phyloP scores from a whole-genome alignment of 208 protist species.

The Lotmaria passim region DNA sequence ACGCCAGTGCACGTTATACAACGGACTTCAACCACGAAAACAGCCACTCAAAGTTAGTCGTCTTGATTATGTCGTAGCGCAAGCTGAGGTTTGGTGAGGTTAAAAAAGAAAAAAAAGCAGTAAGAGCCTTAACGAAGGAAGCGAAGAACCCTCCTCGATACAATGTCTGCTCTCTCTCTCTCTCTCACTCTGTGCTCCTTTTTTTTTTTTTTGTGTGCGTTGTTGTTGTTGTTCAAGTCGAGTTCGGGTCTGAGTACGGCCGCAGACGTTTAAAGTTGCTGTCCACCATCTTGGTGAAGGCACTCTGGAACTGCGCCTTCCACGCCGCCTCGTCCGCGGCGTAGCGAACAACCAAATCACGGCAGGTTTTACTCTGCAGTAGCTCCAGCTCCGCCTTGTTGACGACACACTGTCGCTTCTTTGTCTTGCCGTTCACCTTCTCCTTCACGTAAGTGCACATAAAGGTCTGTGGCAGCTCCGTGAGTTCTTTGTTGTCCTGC shows the following conservation, averaged over 20 bases:
- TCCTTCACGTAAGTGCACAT: conserved; percentile 52
- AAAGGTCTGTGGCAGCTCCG: conserved; percentile 59
- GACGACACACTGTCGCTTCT: conserved; percentile 59
- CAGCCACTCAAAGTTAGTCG: no score
- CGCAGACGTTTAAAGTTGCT: conserved; percentile 78
- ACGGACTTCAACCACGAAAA: no score
- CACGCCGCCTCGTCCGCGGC: conserved; percentile 69
- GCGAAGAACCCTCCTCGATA: no score
- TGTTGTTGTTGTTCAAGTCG: no score
- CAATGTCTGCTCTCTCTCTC: no score
- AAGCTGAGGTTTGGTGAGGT: no score
- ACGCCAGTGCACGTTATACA: no score
- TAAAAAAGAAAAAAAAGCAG: no score
- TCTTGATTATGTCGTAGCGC: no score
- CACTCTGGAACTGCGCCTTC: conserved; percentile 60
- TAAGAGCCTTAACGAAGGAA: no score
- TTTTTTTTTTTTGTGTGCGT: no score
- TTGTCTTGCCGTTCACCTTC: conserved; percentile 28
- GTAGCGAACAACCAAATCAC: conserved; percentile 55
- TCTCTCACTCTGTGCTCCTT: no score
- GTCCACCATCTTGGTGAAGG: conserved; percentile 87
- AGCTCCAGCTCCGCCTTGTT: conserved; percentile 72
- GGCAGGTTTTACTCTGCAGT: conserved; percentile 57
- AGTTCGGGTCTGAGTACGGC: conserved; percentile 58
- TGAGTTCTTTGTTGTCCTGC: conserved; percentile 75